Percentiles rank a stretch among this genome's conserved stretches.
These are phyloP conservation scores for Neofusicoccum umdonicola DNA, from an alignment of 2,329 filamentous ascomycete species.

Conservation along the genomic window DNA sequence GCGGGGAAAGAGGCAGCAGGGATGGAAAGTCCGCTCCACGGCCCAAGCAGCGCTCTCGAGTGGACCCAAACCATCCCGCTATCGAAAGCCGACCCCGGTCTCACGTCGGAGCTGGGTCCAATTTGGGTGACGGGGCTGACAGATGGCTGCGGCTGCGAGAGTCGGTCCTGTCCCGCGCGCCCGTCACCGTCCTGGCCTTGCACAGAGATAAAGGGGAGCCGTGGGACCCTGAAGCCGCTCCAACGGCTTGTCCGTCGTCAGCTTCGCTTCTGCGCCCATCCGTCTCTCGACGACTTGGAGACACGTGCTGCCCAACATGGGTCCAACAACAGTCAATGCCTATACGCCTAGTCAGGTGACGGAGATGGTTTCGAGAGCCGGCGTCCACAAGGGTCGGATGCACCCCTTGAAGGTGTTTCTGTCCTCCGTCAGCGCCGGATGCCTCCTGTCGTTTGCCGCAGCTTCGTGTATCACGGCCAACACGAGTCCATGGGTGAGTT, in stretches of 20 bases:
- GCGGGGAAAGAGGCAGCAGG: neutral
- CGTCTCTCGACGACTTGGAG: neutral
- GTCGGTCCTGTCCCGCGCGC: neutral
- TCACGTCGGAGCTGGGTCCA: neutral
- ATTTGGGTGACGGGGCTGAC: neutral
- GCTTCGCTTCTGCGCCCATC: too few relatives aligned
- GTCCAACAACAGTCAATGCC: constrained; percentile 27
- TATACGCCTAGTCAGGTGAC: constrained; percentile 51
- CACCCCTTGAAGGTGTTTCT: constrained; percentile 54
- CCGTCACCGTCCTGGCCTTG: neutral
- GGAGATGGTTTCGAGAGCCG: constrained; percentile 52
- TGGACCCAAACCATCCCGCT: neutral
- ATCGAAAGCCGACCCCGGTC: neutral
- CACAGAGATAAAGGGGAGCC: neutral
- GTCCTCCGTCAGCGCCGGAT: constrained; percentile 52
- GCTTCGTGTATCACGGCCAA: constrained; percentile 14
- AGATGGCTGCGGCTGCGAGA: neutral
- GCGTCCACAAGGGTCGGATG: constrained; percentile 53
- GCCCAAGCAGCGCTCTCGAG: neutral
- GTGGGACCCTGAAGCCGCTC: neutral
- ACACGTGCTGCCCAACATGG: neutral
- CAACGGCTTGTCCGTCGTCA: neutral
- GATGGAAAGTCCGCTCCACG: neutral
- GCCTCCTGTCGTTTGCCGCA: constrained; percentile 49
- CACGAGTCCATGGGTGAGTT: constrained; percentile 5